Conservation (phyloP, 805 yeast species). For the Suhomyces emberorum region DNA sequence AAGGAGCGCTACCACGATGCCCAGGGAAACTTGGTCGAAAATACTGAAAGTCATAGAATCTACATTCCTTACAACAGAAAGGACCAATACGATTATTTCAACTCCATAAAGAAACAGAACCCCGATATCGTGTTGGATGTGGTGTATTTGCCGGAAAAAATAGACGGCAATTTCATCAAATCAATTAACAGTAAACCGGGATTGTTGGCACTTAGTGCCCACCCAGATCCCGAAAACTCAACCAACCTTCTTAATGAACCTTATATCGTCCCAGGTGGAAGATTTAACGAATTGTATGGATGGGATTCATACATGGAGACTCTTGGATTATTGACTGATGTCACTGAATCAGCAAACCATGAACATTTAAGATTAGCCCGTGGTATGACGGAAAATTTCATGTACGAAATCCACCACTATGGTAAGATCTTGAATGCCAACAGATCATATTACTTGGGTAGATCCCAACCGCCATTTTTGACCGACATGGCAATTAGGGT, state of each 20-base stretch:
- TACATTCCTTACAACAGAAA: conserved; percentile 68
- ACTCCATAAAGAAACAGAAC: conserved; percentile 46
- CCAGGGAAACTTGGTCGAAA: conserved; percentile 27
- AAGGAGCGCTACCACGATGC: conserved; percentile 43
- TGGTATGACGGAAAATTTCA: conserved; percentile 90
- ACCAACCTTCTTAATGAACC: conserved; percentile 63
- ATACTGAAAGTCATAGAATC: conserved; percentile 64
- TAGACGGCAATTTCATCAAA: conserved; percentile 74
- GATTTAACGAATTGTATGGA: conserved; percentile 94
- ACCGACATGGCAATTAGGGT: conserved; percentile 86
- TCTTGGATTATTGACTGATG: conserved; percentile 70
- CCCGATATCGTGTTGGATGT: conserved; percentile 67
- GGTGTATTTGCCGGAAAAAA: conserved; percentile 67
- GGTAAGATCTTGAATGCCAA: conserved; percentile 94
- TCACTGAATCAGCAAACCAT: conserved; percentile 17
- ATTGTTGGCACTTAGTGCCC: conserved; percentile 74
- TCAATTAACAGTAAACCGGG: conserved; percentile 85
- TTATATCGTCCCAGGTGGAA: conserved; percentile 94
- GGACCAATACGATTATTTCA: conserved; percentile 72
- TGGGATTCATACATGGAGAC: conserved; percentile 98
- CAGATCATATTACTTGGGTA: conserved; percentile 81
- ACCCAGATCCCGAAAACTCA: conserved; percentile 52
- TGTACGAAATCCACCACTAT: conserved; percentile 84
- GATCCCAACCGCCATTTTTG: conserved; percentile 95
- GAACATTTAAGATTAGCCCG: conserved; percentile 66